Percentiles rank a stretch among this genome's conserved stretches.
phyloP scores from a whole-genome alignment of 1,139 yeast species.

The Groenewaldozyma sp. region DNA sequence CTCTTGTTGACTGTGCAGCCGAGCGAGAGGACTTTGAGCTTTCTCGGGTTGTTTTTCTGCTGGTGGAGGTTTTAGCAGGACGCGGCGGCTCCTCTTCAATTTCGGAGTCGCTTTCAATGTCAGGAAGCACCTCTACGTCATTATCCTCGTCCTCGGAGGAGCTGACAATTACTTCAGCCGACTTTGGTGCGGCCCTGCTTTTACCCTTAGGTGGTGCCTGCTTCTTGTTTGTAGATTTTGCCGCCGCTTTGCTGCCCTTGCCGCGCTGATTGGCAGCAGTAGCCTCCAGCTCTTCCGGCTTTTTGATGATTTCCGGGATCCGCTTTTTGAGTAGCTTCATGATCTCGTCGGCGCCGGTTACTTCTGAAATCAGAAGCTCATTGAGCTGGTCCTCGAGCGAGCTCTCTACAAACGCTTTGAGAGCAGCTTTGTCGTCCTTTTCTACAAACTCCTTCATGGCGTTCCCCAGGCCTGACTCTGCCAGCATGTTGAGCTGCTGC shows the following conservation, averaged over 20 bases:
- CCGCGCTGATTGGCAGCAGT: neutral
- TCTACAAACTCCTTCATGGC: slow-evolving; percentile 68
- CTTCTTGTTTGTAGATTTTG: neutral
- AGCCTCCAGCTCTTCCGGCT: slow-evolving; percentile 5
- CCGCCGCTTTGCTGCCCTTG: neutral
- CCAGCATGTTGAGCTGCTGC: slow-evolving; percentile 59
- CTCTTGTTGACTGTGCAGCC: neutral
- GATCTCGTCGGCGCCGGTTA: slow-evolving; percentile 5
- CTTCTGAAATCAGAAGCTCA: slow-evolving; percentile 30
- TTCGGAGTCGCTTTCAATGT: neutral
- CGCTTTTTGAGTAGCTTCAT: slow-evolving; percentile 2
- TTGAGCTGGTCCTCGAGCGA: slow-evolving; percentile 58
- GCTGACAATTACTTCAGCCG: slow-evolving; percentile 1
- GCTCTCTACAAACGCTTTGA: slow-evolving; percentile 57
- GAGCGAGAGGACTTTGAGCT: too few relatives aligned
- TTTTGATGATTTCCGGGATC: slow-evolving; percentile 3
- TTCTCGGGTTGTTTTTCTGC: too few relatives aligned
- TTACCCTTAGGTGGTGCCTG: slow-evolving; percentile 2
- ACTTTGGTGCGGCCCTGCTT: neutral
- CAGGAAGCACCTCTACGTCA: slow-evolving; percentile 1
- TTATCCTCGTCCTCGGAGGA: slow-evolving; percentile 6
- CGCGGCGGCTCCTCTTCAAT: too few relatives aligned
- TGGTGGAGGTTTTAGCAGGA: too few relatives aligned
- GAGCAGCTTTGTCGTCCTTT: slow-evolving; percentile 69
- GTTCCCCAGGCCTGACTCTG: slow-evolving; percentile 65